Evolutionary conservation across 2,329 filamentous ascomycete species (phyloP), one percentile per base, ranked within the genome.

Genomic region (Arthrobotrys sphaeroides): DNA sequence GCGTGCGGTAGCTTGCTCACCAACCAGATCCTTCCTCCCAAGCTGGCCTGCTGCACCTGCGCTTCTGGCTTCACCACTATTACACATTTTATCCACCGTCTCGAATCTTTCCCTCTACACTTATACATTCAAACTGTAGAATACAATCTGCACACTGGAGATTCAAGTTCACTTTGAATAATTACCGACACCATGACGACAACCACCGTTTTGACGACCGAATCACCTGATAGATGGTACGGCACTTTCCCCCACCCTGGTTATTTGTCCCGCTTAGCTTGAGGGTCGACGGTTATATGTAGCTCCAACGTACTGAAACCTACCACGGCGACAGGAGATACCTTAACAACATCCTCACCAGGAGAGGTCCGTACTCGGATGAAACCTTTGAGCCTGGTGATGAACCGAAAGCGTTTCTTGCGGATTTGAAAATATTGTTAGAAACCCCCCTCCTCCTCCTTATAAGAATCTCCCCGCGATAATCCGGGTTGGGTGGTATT

Each of bases 361-460:
- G 89, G 31, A 84, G 87, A 2, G 94, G 95, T 0, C 93, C 95
- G 0, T 97, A 92, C 82, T 94, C 91, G 33, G 90, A 94, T 78
- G 86, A 88, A 26, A 88, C 85, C 59, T 87, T 84, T 81, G 82
- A 84, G 7, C 84, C 85, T 53, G 87, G 84, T 67, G 83, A 82
- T 79, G 85, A 84, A 77, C 85, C 84, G 68, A 86, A 85, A 79
- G 85, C 85, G 74, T 87, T 83, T 74, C 84, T 93, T 78, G 89
- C 91, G 70, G 86, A 86, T 51, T 89, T 91, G 80, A 95, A 92
- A 82, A 86, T 97, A 69, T 82, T 97, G 88, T 93, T 83, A 82
- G 90, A 67, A 31, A 43, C 28, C 10, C n/a, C 49, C 20, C 43
- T 6, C 13, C 5, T 36, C 5, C 20, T 20, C 7, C n/a, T 12